These are phyloP conservation scores for Corymbia citriodora DNA, from an alignment of 441 rosid species.

Conservation along the genomic window DNA sequence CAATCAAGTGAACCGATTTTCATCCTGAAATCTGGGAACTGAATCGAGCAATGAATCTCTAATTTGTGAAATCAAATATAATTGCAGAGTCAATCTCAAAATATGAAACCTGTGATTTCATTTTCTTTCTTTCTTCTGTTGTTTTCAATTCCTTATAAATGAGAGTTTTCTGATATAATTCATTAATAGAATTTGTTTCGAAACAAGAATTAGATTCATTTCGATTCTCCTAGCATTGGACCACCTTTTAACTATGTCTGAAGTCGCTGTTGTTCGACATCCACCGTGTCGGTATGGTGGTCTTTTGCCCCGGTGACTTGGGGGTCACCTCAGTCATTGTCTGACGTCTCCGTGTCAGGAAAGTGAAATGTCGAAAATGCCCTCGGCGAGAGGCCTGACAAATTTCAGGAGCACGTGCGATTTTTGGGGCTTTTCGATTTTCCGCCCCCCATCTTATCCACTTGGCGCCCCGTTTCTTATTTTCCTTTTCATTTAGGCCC, in stretches of 20 bases:
- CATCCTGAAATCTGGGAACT: rapidly evolving
- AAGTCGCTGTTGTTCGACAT: background rate
- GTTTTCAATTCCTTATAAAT: no score
- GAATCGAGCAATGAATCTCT: rapidly evolving
- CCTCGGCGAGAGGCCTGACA: background rate
- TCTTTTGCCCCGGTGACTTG: background rate
- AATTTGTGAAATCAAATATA: background rate
- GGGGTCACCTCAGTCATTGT: background rate
- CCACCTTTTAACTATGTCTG: background rate
- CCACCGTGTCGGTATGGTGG: background rate
- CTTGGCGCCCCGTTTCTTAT: background rate
- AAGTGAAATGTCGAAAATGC: background rate
- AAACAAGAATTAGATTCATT: no score
- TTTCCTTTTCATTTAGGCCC: background rate
- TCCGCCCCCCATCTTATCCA: background rate
- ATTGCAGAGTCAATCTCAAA: no score
- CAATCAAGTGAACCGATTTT: rapidly evolving
- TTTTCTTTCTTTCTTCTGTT: no score
- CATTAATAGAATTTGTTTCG: no score
- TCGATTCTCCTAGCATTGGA: rapidly evolving
- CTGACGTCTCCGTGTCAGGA: background rate
- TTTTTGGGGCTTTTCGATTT: background rate
- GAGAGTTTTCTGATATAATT: rapidly evolving
- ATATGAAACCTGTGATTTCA: rapidly evolving
- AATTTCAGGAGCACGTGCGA: background rate